Conservation (phyloP, 2,329 filamentous ascomycete genomes). For the Myriangium duriaei region DNA sequence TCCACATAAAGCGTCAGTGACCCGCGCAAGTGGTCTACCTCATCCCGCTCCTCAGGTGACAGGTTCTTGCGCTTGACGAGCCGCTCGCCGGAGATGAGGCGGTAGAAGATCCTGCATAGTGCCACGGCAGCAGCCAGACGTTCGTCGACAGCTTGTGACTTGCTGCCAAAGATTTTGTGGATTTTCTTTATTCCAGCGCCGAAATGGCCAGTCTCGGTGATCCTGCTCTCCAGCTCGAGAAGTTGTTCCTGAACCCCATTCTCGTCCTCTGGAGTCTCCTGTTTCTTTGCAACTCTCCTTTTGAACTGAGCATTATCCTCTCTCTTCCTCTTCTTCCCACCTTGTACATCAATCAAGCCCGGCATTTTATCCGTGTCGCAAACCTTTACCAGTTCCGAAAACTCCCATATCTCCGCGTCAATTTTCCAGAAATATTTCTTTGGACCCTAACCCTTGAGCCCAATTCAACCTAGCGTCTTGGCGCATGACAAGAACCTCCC, state of each 20-base stretch:
- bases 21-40: slow-evolving; percentile 68
- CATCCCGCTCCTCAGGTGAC: slow-evolving; percentile 60
- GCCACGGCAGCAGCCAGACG: slow-evolving; percentile 58
- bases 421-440: slow-evolving; percentile 8
- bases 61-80: slow-evolving; percentile 53
- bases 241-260: slow-evolving; percentile 52
- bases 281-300: slow-evolving; percentile 19
- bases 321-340: slow-evolving; percentile 33
- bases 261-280: slow-evolving; percentile 22
- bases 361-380: slow-evolving; percentile 22
- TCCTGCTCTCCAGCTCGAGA: slow-evolving; percentile 62
- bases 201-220: slow-evolving; percentile 74
- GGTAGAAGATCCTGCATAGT: slow-evolving; percentile 74
- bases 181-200: slow-evolving; percentile 81
- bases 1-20: slow-evolving; percentile 54
- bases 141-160: slow-evolving; percentile 39
- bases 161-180: slow-evolving; percentile 44
- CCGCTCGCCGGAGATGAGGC: slow-evolving; percentile 61
- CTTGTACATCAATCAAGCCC: slow-evolving; percentile 17
- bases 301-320: slow-evolving; percentile 14
- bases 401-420: neutral
- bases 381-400: neutral
- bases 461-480: slow-evolving; percentile 5
- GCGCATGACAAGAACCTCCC: neutral
- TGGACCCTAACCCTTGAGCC: slow-evolving; percentile 1